Conservation (phyloP, 1,284 basidiomycete species). For the Cutaneotrichosporon sp. region DNA sequence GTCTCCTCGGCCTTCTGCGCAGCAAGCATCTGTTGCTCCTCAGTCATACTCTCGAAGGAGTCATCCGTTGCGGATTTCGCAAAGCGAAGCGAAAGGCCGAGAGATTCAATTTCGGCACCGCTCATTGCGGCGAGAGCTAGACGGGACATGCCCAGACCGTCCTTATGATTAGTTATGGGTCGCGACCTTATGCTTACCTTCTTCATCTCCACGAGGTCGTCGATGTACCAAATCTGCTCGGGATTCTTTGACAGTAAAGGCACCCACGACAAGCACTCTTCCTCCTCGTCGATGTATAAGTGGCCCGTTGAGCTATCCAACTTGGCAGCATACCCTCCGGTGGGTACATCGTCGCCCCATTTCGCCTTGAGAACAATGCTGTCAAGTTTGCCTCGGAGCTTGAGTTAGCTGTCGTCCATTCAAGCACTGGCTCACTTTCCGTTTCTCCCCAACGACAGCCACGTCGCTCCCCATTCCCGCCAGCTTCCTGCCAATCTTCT, state of each 20-base stretch:
- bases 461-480: slow-evolving; percentile 9
- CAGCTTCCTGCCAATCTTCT: slow-evolving; percentile 5
- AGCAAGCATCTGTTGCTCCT: not conserved
- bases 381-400: not conserved
- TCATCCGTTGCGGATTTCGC: slow-evolving; percentile 1
- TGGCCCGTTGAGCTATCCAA: slow-evolving; percentile 1
- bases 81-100: slow-evolving; percentile 38
- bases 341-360: slow-evolving; percentile 11
- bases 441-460: slow-evolving; percentile 2
- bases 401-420: not conserved
- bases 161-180: slow-evolving; percentile 4
- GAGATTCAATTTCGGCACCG: slow-evolving; percentile 45
- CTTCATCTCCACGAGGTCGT: slow-evolving; percentile 13
- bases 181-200: too few relatives aligned
- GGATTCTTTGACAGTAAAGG: not conserved
- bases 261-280: slow-evolving; percentile 1
- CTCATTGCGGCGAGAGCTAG: slow-evolving; percentile 49
- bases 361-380: not conserved
- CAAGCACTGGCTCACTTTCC: not conserved
- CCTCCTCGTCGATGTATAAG: slow-evolving; percentile 7
- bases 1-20: not conserved
- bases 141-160: slow-evolving; percentile 43
- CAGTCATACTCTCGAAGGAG: not conserved
- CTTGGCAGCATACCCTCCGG: slow-evolving; percentile 3
- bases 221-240: slow-evolving; percentile 7